Percentiles rank a stretch among this genome's conserved stretches.
Conservation (phyloP, 164 flowering plant genomes). For the Vitis amurensis region DNA sequence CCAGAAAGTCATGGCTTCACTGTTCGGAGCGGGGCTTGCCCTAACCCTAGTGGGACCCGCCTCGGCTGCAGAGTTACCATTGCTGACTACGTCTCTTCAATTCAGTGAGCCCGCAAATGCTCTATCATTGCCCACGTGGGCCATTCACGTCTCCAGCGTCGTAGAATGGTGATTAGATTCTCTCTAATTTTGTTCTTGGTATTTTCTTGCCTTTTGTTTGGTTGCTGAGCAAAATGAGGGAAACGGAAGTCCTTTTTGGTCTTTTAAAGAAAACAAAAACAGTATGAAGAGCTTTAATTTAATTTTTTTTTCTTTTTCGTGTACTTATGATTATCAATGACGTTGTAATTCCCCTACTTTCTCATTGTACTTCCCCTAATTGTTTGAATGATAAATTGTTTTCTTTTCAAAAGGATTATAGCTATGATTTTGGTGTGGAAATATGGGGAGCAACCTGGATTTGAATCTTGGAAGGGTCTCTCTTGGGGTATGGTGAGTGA, state of each 20-base stretch:
- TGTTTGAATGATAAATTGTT: neutral
- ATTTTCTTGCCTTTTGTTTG: neutral
- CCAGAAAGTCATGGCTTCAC: constrained; percentile 9
- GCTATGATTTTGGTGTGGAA: constrained; percentile 97
- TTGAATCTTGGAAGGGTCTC: constrained; percentile 93
- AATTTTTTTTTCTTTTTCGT: too few relatives aligned
- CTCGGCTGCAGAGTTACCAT: constrained; percentile 42
- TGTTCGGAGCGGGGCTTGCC: constrained; percentile 42
- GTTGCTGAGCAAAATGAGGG: neutral
- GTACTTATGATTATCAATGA: too few relatives aligned
- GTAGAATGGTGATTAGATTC: constrained; percentile 67
- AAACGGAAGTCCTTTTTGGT: neutral
- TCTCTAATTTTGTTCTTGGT: neutral
- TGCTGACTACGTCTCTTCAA: constrained; percentile 31
- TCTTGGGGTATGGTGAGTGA: constrained; percentile 96
- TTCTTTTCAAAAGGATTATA: constrained; percentile 52
- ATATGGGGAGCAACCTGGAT: constrained; percentile 81
- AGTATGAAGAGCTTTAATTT: too few relatives aligned
- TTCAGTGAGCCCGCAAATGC: constrained; percentile 80
- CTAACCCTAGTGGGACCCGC: constrained; percentile 36
- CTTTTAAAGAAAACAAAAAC: too few relatives aligned
- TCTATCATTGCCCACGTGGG: constrained; percentile 95
- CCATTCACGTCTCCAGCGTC: constrained; percentile 91
- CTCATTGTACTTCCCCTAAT: too few relatives aligned
- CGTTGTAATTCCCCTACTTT: too few relatives aligned